phyloP scores from a whole-genome alignment of 805 yeast genomes.

The Teunomyces lycoperdinae region DNA sequence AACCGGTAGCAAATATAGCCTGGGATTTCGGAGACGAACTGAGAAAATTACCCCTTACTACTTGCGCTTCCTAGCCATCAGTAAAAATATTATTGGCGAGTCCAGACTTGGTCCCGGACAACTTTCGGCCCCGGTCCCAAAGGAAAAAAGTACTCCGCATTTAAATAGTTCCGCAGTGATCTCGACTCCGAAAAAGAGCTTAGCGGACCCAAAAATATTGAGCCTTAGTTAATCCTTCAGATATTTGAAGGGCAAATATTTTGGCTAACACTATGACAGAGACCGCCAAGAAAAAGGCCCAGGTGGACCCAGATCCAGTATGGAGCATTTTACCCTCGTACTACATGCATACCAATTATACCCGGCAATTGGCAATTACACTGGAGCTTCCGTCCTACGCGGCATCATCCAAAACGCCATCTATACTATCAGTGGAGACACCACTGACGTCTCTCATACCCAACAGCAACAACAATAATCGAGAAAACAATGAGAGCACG shows the following conservation, averaged over 20 bases:
- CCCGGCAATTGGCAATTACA: constrained; percentile 4
- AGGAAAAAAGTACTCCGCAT: background rate
- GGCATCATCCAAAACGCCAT: background rate
- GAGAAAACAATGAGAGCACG: background rate
- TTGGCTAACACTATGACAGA: background rate
- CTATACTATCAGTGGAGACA: background rate
- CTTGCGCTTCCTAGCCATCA: background rate
- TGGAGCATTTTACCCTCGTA: constrained; percentile 42
- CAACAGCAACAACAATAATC: background rate
- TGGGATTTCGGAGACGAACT: background rate
- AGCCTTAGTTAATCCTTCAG: too few relatives aligned
- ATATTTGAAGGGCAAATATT: too few relatives aligned
- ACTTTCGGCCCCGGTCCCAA: background rate
- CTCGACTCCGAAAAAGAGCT: background rate
- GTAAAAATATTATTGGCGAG: background rate
- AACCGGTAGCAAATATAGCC: too few relatives aligned
- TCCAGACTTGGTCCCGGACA: background rate
- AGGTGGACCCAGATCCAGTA: constrained; percentile 18
- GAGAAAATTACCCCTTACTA: background rate
- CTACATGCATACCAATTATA: constrained; percentile 26
- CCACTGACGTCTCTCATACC: constrained; percentile 1
- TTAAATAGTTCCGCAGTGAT: background rate
- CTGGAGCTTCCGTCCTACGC: constrained; percentile 21
- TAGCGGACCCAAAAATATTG: background rate
- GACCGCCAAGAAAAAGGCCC: background rate